These are phyloP conservation scores for Pythium apleroticum DNA, from an alignment of 352 stramenopile genomes.

Conservation along the genomic window DNA sequence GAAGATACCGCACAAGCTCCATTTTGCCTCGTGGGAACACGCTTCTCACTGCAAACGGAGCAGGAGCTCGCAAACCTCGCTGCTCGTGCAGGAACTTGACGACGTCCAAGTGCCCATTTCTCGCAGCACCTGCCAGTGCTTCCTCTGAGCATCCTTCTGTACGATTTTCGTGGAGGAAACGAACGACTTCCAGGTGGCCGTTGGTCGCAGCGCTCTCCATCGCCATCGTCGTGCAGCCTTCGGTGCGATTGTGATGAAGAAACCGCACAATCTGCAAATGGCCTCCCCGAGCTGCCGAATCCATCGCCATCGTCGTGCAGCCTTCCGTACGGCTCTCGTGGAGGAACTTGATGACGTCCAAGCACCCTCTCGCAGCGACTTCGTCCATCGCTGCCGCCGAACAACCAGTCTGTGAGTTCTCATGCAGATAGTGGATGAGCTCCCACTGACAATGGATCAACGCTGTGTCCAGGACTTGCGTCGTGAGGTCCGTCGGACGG, in stretches of 20 bases:
- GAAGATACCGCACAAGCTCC: not conserved
- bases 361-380: conserved; percentile 1
- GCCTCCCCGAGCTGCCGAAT: not conserved
- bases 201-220: not conserved
- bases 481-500: not conserved
- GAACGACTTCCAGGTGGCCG: not conserved
- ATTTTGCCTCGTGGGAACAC: not conserved
- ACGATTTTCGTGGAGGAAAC: not conserved
- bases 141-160: not conserved
- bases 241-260: not conserved
- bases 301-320: conserved; percentile 18
- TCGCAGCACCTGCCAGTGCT: not conserved
- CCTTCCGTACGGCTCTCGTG: conserved; percentile 14
- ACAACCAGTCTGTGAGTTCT: not conserved
- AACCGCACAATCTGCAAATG: not conserved
- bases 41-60: not conserved
- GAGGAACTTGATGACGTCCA: conserved; percentile 15
- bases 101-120: not conserved
- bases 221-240: not conserved
- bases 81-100: not conserved
- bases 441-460: not conserved
- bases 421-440: not conserved
- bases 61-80: not conserved
- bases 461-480: not conserved
- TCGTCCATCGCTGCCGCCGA: conserved; percentile 16